These are phyloP conservation scores for Cystofilobasidium capitatum DNA, from an alignment of 768 basidiomycete species.

Conservation along the genomic window DNA sequence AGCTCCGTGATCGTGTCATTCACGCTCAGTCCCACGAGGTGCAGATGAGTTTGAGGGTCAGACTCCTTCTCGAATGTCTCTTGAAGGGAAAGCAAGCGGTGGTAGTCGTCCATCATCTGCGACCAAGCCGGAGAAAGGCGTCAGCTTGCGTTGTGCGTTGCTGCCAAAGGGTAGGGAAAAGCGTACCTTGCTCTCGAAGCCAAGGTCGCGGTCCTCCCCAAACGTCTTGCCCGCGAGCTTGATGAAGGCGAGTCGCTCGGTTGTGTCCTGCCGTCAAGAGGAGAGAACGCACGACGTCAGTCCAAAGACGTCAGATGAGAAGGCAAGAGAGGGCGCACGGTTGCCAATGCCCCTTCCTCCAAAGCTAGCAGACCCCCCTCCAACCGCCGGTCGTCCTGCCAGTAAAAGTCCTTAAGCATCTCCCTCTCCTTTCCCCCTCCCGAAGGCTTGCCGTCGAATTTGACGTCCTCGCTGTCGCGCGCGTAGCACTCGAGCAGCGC, in stretches of 20 bases:
- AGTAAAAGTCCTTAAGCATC: conserved; percentile 91
- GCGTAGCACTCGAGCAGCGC: conserved; percentile 32
- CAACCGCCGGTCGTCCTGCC: conserved; percentile 87
- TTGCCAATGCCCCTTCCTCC: conserved; percentile 63
- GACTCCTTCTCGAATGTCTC: conserved; percentile 76
- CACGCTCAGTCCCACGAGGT: conserved; percentile 72
- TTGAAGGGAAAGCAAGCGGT: conserved; percentile 64
- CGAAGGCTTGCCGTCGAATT: conserved; percentile 68
- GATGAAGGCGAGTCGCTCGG: conserved; percentile 59
- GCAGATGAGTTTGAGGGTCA: conserved; percentile 52
- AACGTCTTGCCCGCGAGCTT: conserved; percentile 85
- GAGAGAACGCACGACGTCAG: neutral
- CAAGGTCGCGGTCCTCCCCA: conserved; percentile 81
- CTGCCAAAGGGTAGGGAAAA: neutral
- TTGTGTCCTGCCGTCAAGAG: conserved; percentile 52
- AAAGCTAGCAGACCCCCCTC: conserved; percentile 85
- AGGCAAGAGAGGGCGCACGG: conserved; percentile 43
- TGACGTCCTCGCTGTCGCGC: conserved; percentile 47
- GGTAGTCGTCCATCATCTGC: conserved; percentile 84
- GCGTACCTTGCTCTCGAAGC: conserved; percentile 81
- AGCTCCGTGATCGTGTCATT: conserved; percentile 77
- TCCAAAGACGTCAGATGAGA: neutral
- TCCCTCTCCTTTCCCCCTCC: conserved; percentile 61
- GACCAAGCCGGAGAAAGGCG: neutral
- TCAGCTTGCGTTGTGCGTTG: neutral